These are phyloP conservation scores for Raddia guianensis DNA, from an alignment of 176 grass and related monocot genomes.

Conservation along the genomic window DNA sequence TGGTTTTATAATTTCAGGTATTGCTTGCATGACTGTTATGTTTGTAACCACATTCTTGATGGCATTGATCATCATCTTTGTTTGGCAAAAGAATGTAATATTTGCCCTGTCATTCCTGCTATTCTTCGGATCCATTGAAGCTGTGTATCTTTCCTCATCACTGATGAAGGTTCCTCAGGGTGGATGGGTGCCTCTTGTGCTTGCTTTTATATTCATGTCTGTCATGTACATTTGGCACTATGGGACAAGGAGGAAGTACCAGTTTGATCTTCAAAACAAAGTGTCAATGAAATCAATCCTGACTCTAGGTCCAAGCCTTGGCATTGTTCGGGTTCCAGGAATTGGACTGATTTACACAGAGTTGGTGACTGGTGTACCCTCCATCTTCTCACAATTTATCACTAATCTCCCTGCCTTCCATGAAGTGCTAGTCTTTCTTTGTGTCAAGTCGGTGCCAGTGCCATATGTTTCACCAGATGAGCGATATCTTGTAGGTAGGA, in stretches of 20 bases:
- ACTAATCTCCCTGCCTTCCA: constrained; percentile 97
- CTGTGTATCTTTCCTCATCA: constrained; percentile 80
- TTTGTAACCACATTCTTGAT: constrained; percentile 90
- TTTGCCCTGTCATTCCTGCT: constrained; percentile 68
- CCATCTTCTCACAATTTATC: constrained; percentile 95
- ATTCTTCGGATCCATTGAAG: constrained; percentile 93
- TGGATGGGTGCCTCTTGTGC: constrained; percentile 85
- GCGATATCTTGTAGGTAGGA: constrained; percentile 82
- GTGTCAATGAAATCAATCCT: constrained; percentile 94
- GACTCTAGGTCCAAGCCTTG: constrained; percentile 85
- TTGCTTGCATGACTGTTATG: constrained; percentile 97
- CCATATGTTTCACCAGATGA: constrained; percentile 81
- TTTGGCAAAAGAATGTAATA: constrained; percentile 79
- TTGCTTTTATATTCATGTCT: constrained; percentile 84
- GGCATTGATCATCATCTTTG: constrained; percentile 81
- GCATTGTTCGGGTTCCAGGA: constrained; percentile 94
- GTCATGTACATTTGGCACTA: constrained; percentile 98
- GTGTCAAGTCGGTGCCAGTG: constrained; percentile 88
- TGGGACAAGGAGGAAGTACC: constrained; percentile 76
- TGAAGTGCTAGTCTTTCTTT: constrained; percentile 91
- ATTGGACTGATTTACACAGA: constrained; percentile 97
- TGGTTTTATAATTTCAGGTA: constrained; percentile 68
- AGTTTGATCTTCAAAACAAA: constrained; percentile 93
- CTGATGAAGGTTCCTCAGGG: constrained; percentile 94
- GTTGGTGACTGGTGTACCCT: constrained; percentile 84